Evolutionary conservation across 805 yeast species (phyloP).

Genomic region (Suhomyces faveliae): DNA sequence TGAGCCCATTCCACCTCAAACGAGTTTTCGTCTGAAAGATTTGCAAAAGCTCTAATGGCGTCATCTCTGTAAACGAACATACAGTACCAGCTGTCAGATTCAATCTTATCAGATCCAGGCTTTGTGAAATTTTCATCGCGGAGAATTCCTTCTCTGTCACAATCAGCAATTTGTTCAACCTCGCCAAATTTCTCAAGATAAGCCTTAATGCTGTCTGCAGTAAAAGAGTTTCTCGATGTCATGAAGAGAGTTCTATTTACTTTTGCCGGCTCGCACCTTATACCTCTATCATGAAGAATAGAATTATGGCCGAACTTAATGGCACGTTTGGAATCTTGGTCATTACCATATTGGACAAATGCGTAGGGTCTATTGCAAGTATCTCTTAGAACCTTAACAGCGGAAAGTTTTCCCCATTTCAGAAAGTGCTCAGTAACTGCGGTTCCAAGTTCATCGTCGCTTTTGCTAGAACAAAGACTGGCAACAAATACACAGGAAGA

Average conservation of each 20-base stretch:
- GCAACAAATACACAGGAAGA: slow-evolving; percentile 90
- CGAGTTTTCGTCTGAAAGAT: slow-evolving; percentile 51
- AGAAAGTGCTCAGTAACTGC: slow-evolving; percentile 69
- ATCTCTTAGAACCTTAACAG: slow-evolving; percentile 83
- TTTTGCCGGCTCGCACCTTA: slow-evolving; percentile 88
- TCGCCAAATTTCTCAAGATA: slow-evolving; percentile 63
- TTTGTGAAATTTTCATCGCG: slow-evolving; percentile 10
- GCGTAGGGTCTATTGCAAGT: slow-evolving; percentile 84
- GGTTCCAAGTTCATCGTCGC: slow-evolving; percentile 69
- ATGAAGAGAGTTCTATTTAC: slow-evolving; percentile 84
- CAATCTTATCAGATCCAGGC: slow-evolving; percentile 28
- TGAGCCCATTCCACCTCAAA: slow-evolving; percentile 84
- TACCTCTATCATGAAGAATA: slow-evolving; percentile 65
- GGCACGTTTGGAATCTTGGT: slow-evolving; percentile 67
- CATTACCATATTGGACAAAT: slow-evolving; percentile 79
- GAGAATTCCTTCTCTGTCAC: slow-evolving; percentile 34
- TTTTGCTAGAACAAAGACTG: slow-evolving; percentile 59
- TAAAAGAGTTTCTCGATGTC: slow-evolving; percentile 27
- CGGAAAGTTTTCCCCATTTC: slow-evolving; percentile 66
- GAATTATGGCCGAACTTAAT: slow-evolving; percentile 68
- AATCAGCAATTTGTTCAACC: slow-evolving; percentile 59
- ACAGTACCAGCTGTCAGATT: slow-evolving; percentile 62
- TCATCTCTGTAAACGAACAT: slow-evolving; percentile 82
- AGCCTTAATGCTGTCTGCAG: slow-evolving; percentile 34
- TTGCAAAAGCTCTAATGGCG: slow-evolving; percentile 82